These are phyloP conservation scores for Suillus paluster DNA, from an alignment of 768 basidiomycete species.

Conservation along the genomic window DNA sequence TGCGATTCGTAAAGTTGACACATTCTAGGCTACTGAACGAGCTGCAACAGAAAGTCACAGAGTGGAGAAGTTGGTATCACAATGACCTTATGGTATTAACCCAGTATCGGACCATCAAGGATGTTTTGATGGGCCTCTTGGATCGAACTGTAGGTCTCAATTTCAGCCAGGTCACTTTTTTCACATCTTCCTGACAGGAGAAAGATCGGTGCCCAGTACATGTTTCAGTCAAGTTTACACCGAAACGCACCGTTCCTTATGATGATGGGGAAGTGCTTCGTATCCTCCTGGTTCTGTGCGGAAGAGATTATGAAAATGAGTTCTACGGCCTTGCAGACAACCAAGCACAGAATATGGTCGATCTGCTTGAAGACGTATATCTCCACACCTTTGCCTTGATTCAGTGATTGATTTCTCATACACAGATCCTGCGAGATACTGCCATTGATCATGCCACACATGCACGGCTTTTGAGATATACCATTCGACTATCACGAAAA, in stretches of 20 bases:
- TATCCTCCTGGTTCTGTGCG: slow-evolving; percentile 22
- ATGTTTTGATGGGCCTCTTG: neutral
- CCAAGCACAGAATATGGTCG: slow-evolving; percentile 21
- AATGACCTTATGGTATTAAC: neutral
- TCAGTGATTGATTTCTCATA: neutral
- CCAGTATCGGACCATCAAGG: neutral
- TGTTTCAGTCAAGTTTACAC: neutral
- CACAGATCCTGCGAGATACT: slow-evolving; percentile 21
- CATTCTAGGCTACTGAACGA: neutral
- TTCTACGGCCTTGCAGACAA: slow-evolving; percentile 16
- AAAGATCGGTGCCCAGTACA: neutral
- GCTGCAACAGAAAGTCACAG: slow-evolving; percentile 10
- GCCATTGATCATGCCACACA: slow-evolving; percentile 11
- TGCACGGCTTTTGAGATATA: slow-evolving; percentile 17
- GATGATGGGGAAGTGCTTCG: neutral
- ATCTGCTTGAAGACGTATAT: slow-evolving; percentile 27
- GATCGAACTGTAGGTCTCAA: neutral
- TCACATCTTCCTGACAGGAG: neutral
- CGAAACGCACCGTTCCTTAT: neutral
- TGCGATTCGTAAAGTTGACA: neutral
- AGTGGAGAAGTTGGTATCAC: slow-evolving; percentile 20
- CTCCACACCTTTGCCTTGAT: neutral
- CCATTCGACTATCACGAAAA: slow-evolving; percentile 35
- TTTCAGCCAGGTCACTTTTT: neutral
- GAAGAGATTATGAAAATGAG: slow-evolving; percentile 14